Percentiles rank a stretch among this genome's conserved stretches.
Evolutionary conservation across 495 filamentous ascomycete genomes (phyloP).

Genomic region (Tuber brumale): DNA sequence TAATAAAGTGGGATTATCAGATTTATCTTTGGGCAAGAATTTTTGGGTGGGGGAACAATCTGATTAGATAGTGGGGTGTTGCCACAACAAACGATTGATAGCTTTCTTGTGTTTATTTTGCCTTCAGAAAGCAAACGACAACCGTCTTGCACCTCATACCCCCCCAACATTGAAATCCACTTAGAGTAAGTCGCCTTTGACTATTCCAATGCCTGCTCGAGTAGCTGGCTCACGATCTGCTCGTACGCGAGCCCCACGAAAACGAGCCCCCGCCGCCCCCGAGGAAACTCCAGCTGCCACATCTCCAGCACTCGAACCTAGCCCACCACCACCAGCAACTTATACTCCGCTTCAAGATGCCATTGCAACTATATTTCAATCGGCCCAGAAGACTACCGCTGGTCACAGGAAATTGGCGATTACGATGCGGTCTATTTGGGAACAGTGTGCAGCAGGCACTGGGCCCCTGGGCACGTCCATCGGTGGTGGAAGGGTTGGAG

Average conservation of each 20-base stretch:
- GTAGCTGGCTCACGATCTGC: conserved; percentile 22
- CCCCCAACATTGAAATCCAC: background rate
- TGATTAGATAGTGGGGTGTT: conserved; percentile 4
- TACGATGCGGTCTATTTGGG: conserved; percentile 77
- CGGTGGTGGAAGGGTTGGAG: conserved; percentile 50
- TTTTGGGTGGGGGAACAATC: background rate
- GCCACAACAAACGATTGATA: background rate
- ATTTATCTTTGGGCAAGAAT: background rate
- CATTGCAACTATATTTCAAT: conserved; percentile 58
- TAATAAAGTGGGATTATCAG: background rate
- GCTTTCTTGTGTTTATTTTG: background rate
- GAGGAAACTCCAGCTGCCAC: conserved; percentile 10
- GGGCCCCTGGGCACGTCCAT: conserved; percentile 38
- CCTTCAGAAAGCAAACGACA: background rate
- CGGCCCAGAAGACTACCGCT: conserved; percentile 80
- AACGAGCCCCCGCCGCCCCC: conserved; percentile 15
- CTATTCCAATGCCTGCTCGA: conserved; percentile 24
- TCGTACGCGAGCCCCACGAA: conserved; percentile 17
- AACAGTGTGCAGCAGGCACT: conserved; percentile 73
- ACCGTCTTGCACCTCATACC: background rate
- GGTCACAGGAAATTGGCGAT: conserved; percentile 84
- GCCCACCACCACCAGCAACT: conserved; percentile 10
- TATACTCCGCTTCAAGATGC: conserved; percentile 32
- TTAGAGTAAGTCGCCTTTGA: background rate
- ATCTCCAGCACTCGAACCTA: conserved; percentile 20